phyloP scores from a whole-genome alignment of 768 basidiomycete species.

The Tricholoma terreum region DNA sequence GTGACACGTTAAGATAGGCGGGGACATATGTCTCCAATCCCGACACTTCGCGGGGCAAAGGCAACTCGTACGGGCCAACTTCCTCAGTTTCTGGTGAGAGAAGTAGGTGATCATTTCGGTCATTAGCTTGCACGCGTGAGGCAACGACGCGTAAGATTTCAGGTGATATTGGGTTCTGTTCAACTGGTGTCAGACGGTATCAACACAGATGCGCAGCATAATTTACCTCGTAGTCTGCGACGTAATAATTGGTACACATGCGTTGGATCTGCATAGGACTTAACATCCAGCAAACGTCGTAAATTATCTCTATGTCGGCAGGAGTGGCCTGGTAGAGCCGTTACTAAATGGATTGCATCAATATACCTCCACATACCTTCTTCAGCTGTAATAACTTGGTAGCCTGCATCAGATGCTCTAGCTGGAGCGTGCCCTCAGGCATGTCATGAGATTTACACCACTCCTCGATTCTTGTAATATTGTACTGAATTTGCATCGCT shows the following conservation, averaged over 20 bases:
- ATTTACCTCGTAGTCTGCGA: slow-evolving; percentile 93
- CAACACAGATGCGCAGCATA: neutral
- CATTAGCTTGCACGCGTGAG: slow-evolving; percentile 91
- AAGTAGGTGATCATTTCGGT: slow-evolving; percentile 94
- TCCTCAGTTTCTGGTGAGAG: slow-evolving; percentile 96
- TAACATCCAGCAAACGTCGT: slow-evolving; percentile 99
- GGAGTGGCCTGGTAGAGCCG: slow-evolving; percentile 65
- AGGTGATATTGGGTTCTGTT: slow-evolving; percentile 90
- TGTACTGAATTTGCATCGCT: slow-evolving; percentile 99
- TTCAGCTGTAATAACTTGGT: slow-evolving; percentile 97
- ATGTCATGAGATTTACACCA: slow-evolving; percentile 99
- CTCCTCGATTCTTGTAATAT: slow-evolving; percentile 95
- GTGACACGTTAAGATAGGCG: slow-evolving; percentile 86
- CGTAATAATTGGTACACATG: slow-evolving; percentile 98
- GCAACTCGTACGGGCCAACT: slow-evolving; percentile 92
- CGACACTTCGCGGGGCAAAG: slow-evolving; percentile 90
- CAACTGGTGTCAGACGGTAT: slow-evolving; percentile 5
- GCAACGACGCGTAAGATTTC: slow-evolving; percentile 97
- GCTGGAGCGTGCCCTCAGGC: slow-evolving; percentile 96
- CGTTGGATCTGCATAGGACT: slow-evolving; percentile 99
- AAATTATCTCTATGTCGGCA: slow-evolving; percentile 97
- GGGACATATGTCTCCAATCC: slow-evolving; percentile 97
- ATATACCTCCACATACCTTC: slow-evolving; percentile 55
- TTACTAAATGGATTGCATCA: neutral
- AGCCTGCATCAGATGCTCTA: slow-evolving; percentile 99